Base-by-base conservation (phyloP, 2,329 filamentous ascomycete species). In the Neoscytalidium dimidiatum region DNA sequence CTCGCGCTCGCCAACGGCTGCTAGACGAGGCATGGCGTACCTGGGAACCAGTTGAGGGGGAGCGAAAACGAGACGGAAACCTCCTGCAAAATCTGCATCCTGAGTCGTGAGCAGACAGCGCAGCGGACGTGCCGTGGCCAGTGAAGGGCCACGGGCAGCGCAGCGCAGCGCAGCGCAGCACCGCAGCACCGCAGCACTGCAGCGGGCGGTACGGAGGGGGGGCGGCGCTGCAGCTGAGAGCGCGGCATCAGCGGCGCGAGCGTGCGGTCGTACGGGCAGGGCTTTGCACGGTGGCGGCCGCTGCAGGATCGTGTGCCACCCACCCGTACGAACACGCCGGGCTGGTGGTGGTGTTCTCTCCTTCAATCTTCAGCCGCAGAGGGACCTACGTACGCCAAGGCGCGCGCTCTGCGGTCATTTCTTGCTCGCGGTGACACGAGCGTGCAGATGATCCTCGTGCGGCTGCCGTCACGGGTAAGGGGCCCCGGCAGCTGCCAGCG, bases 371-470 rank as follows among this genome's bases (percentile, higher is more conserved):
- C 56, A 60, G 56, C 56, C 56, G 56, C 56, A 60, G 56, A 7
- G 17, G n/a, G 61, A 35, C 61, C 44, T 53, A 64, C 61, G 61
- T 64, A 64, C 35, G 61, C 61, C 61, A 64, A 64, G 61, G 21
- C 9, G 19, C 3, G 33, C 31, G 31, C 31, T 5, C 19, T n/a
- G 49, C 56, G 38, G 29, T 41, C 46, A 52, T 43, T 63, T 63
- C 21, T 26, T 43, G 51, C 31, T 17, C 26, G 48, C 46, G 28
- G 61, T 64, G 61, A 64, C 51, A 64, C 61, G 48, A 53, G 49
- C 48, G 28, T 26, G 61, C 61, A 64, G 48, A 64, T 64, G 61
- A 64, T 64, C 48, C 31, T 35, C 56, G 56, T 60, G 56, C 56
- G 41, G 56, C 21, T 60, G 56, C 56, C 56, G 56, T 31, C 38